phyloP scores from a whole-genome alignment of 2,329 filamentous ascomycete genomes.

The Diaporthe sp. region DNA sequence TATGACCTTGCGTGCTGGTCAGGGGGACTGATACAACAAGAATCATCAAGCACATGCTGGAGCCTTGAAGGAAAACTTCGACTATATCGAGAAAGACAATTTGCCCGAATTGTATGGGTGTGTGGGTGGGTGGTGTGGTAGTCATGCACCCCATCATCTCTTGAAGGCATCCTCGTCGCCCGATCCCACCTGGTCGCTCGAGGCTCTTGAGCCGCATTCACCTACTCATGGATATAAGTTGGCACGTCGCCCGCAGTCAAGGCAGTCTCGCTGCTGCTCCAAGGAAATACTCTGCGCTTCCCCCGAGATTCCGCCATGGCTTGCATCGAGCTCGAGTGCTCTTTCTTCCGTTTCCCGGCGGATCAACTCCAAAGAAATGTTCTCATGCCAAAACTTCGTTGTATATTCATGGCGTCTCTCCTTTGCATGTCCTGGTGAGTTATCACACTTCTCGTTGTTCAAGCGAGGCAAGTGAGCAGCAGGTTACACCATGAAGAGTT shows the following conservation, averaged over 20 bases:
- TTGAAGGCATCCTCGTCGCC: neutral
- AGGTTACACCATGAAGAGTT: neutral
- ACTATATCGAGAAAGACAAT: neutral
- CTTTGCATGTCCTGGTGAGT: neutral
- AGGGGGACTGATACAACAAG: neutral
- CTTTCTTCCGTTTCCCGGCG: neutral
- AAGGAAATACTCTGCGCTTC: neutral
- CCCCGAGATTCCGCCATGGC: neutral
- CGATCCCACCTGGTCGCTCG: neutral
- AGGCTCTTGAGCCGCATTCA: slow-evolving; percentile 2
- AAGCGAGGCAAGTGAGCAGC: neutral
- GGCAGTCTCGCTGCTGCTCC: too few species aligned
- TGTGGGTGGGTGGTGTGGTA: neutral
- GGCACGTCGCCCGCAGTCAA: neutral
- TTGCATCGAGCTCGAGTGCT: neutral
- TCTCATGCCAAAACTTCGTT: neutral
- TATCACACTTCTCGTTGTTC: neutral
- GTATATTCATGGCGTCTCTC: neutral
- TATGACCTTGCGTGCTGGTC: neutral
- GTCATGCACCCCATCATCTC: too few species aligned
- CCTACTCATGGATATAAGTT: neutral
- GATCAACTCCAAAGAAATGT: neutral
- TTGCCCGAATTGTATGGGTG: slow-evolving; percentile 9
- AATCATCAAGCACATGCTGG: neutral
- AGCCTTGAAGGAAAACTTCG: neutral